Conservation (phyloP, 768 basidiomycete species). For the Omphalotus guepiniiformis region DNA sequence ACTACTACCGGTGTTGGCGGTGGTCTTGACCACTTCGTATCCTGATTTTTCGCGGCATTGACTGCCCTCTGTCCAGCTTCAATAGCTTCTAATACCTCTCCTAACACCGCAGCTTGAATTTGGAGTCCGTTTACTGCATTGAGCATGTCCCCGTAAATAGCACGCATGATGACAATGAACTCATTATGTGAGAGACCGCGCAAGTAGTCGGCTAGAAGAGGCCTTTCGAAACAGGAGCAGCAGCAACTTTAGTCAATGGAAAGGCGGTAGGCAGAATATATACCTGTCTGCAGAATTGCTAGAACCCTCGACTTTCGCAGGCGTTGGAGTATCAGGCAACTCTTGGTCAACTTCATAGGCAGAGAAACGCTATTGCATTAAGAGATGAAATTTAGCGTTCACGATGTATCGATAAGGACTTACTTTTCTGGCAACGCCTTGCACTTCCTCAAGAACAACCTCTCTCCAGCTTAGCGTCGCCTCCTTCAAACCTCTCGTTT, state of each 20-base stretch:
- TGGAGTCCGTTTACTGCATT: slow-evolving; percentile 67
- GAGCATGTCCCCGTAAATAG: slow-evolving; percentile 59
- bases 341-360: slow-evolving; percentile 55
- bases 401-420: slow-evolving; percentile 20
- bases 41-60: not conserved
- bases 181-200: slow-evolving; percentile 64
- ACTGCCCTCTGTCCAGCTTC: slow-evolving; percentile 20
- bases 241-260: not conserved
- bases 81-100: slow-evolving; percentile 52
- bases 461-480: slow-evolving; percentile 68
- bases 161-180: slow-evolving; percentile 59
- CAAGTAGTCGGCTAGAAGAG: slow-evolving; percentile 47
- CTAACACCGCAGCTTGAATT: slow-evolving; percentile 51
- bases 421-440: slow-evolving; percentile 55
- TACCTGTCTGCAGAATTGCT: slow-evolving; percentile 10
- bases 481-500: slow-evolving; percentile 69
- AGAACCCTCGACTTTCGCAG: slow-evolving; percentile 18
- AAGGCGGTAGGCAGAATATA: not conserved
- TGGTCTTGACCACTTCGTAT: not conserved
- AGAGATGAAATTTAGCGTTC: not conserved
- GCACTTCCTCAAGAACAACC: slow-evolving; percentile 58
- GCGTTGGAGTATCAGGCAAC: slow-evolving; percentile 30
- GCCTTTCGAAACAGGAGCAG: slow-evolving; percentile 6
- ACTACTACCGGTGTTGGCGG: not conserved
- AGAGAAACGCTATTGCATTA: slow-evolving; percentile 48